Evolutionary conservation across 805 yeast species (phyloP).

Genomic region (Metschnikowia similis): DNA sequence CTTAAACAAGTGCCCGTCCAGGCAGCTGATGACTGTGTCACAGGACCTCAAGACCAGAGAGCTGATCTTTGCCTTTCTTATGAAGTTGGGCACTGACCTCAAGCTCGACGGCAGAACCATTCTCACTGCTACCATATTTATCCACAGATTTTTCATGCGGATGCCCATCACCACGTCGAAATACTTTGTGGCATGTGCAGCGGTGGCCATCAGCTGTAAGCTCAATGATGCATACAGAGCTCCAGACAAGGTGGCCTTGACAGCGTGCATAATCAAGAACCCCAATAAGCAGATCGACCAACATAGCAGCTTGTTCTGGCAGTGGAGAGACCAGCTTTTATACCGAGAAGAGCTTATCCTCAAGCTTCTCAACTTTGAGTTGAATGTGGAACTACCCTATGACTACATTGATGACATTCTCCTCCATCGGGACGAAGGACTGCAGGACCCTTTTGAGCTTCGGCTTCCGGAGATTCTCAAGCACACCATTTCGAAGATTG

Average conservation of each 20-base stretch:
- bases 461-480: constrained; percentile 20
- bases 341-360: constrained; percentile 41
- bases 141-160: constrained; percentile 38
- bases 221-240: constrained; percentile 39
- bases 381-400: constrained; percentile 38
- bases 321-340: constrained; percentile 42
- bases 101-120: constrained; percentile 40
- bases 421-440: constrained; percentile 6
- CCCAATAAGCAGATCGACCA: constrained; percentile 33
- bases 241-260: constrained; percentile 41
- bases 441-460: constrained; percentile 10
- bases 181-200: constrained; percentile 42
- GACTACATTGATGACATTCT: constrained; percentile 25
- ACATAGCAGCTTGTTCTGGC: constrained; percentile 40
- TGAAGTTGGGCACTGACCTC: constrained; percentile 32
- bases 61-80: constrained; percentile 35
- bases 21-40: constrained; percentile 29
- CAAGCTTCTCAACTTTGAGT: constrained; percentile 36
- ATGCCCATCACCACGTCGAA: constrained; percentile 40
- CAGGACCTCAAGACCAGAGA: constrained; percentile 39
- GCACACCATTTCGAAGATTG: constrained; percentile 32
- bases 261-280: constrained; percentile 33
- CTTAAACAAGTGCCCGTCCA: constrained; percentile 28
- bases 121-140: constrained; percentile 39
- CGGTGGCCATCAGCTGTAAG: constrained; percentile 40